These are phyloP conservation scores for Phaeophleospora eucalypticola DNA, from an alignment of 2,329 filamentous ascomycete species.

Conservation along the genomic window DNA sequence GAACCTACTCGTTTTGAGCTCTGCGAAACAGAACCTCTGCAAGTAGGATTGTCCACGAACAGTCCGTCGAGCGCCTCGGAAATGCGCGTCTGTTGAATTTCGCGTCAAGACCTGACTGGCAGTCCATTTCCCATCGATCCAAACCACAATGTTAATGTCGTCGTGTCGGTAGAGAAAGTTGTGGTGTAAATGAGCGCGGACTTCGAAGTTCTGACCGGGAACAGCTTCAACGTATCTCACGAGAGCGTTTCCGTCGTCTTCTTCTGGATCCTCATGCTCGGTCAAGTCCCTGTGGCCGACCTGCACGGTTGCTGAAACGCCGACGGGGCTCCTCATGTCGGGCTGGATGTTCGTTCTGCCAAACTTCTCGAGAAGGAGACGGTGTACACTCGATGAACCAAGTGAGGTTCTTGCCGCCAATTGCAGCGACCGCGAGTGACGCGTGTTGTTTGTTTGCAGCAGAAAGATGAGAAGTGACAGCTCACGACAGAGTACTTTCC, in stretches of 20 bases:
- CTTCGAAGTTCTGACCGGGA: conserved; percentile 13
- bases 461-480: too few species aligned
- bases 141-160: background rate
- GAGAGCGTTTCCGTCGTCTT: background rate
- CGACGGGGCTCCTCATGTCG: background rate
- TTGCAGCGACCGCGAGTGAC: too few species aligned
- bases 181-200: background rate
- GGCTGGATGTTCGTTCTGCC: conserved; percentile 11
- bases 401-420: too few species aligned
- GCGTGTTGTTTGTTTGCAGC: too few species aligned
- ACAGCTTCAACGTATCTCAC: conserved; percentile 18
- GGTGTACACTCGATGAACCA: too few species aligned
- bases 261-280: conserved; percentile 14
- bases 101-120: background rate
- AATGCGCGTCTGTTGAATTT: too few species aligned
- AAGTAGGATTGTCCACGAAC: background rate
- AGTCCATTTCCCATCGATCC: conserved; percentile 19
- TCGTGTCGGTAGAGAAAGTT: conserved; percentile 9
- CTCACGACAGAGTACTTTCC: too few species aligned
- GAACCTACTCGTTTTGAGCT: conserved; percentile 19
- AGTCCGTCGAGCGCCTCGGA: too few species aligned
- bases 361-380: too few species aligned
- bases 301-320: conserved; percentile 9
- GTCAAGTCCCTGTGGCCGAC: conserved; percentile 7
- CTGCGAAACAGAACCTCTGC: conserved; percentile 16